Conservation (phyloP, 192 early-diverging fungal genomes). For the Thoreauomyces humboldtii region DNA sequence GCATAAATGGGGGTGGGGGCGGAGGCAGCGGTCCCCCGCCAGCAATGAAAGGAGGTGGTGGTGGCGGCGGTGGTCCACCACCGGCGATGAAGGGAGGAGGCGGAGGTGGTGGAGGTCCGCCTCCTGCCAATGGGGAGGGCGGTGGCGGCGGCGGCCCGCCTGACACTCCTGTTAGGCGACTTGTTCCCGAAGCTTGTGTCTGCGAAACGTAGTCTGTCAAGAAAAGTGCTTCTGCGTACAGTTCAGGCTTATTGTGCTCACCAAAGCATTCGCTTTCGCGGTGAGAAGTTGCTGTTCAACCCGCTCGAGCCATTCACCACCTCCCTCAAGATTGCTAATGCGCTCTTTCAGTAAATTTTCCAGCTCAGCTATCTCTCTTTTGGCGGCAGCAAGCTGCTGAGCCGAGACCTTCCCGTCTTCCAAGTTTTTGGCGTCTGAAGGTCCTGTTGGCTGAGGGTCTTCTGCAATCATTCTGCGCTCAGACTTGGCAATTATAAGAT, state of each 20-base stretch:
- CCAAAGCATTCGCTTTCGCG: background rate
- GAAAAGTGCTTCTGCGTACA: background rate
- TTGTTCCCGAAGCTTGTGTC: background rate
- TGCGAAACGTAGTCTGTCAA: background rate
- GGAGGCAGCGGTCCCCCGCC: slow-evolving; percentile 23
- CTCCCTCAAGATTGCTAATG: slow-evolving; percentile 23
- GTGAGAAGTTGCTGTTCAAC: slow-evolving; percentile 11
- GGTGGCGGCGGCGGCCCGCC: slow-evolving; percentile 27
- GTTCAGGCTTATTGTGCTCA: background rate
- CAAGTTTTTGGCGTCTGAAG: no score
- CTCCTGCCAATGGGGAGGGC: background rate
- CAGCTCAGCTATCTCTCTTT: slow-evolving; percentile 28
- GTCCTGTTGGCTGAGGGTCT: no score
- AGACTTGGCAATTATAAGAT: no score
- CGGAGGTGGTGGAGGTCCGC: slow-evolving; percentile 36
- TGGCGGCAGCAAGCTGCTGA: slow-evolving; percentile 21
- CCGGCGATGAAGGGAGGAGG: slow-evolving; percentile 15
- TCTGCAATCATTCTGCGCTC: no score
- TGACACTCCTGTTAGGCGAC: background rate
- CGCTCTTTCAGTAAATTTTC: slow-evolving; percentile 30
- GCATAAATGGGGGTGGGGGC: slow-evolving; percentile 31
- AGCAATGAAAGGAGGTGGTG: slow-evolving; percentile 26
- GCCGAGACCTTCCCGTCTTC: background rate
- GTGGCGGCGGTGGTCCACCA: slow-evolving; percentile 13
- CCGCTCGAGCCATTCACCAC: slow-evolving; percentile 13